phyloP scores from a whole-genome alignment of 2,329 filamentous ascomycete species.

The Sordariomycetes sp. region DNA sequence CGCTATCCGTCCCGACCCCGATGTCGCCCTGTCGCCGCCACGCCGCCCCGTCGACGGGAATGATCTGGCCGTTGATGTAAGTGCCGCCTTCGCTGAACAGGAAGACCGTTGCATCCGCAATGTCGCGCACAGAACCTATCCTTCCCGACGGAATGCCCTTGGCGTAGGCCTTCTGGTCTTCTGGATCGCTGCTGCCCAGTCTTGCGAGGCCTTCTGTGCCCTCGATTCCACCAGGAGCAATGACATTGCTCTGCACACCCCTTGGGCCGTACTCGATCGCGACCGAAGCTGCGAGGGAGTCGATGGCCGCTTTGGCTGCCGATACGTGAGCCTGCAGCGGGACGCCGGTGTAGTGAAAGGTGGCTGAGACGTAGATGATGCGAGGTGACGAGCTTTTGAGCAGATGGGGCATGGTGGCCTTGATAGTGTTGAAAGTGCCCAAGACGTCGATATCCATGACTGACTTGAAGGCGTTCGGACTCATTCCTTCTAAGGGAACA shows the following conservation, averaged over 20 bases:
- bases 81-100: slow-evolving; percentile 79
- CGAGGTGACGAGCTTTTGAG: slow-evolving; percentile 67
- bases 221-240: slow-evolving; percentile 78
- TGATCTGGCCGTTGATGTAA: slow-evolving; percentile 73
- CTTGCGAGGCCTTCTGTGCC: slow-evolving; percentile 75
- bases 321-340: slow-evolving; percentile 84
- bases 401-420: slow-evolving; percentile 79
- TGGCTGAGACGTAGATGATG: slow-evolving; percentile 84
- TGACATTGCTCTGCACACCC: slow-evolving; percentile 80
- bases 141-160: slow-evolving; percentile 62
- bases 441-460: slow-evolving; percentile 96
- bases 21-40: slow-evolving; percentile 43
- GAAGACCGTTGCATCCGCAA: slow-evolving; percentile 86
- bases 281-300: slow-evolving; percentile 71
- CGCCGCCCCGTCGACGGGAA: slow-evolving; percentile 62
- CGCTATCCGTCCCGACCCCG: slow-evolving; percentile 34
- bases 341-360: slow-evolving; percentile 81
- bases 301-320: slow-evolving; percentile 84
- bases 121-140: slow-evolving; percentile 73
- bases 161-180: slow-evolving; percentile 20
- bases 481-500: slow-evolving; percentile 72
- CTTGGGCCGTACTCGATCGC: slow-evolving; percentile 84
- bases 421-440: slow-evolving; percentile 90
- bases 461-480: slow-evolving; percentile 82
- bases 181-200: slow-evolving; percentile 32